These are phyloP conservation scores for Trichoderma pleuroti DNA, from an alignment of 2,329 filamentous ascomycete species.

Conservation along the genomic window DNA sequence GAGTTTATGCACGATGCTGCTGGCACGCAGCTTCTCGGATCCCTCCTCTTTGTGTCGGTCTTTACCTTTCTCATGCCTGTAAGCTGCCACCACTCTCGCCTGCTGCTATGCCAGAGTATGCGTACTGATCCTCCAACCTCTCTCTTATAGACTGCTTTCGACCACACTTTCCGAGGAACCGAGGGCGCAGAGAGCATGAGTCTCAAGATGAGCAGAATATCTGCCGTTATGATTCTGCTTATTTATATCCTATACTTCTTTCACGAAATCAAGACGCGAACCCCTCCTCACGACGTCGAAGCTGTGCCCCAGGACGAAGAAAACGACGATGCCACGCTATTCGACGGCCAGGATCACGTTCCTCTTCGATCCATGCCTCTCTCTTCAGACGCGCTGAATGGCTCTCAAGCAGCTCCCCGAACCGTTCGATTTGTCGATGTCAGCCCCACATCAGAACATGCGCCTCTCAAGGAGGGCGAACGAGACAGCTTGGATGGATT, in stretches of 20 bases:
- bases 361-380: not conserved
- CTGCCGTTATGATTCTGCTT: conserved; percentile 68
- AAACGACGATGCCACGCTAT: not conserved
- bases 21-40: conserved; percentile 36
- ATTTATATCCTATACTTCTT: conserved; percentile 71
- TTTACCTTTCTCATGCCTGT: conserved; percentile 40
- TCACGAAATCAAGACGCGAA: conserved; percentile 68
- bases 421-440: conserved; percentile 34
- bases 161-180: conserved; percentile 52
- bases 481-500: conserved; percentile 17
- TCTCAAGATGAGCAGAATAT: conserved; percentile 71
- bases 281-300: not conserved
- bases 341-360: not conserved
- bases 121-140: not conserved
- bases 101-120: too few species aligned
- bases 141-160: conserved; percentile 39
- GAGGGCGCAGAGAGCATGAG: conserved; percentile 57
- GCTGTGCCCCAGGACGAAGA: conserved; percentile 5
- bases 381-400: not conserved
- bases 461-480: not conserved
- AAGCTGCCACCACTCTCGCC: conserved; percentile 8
- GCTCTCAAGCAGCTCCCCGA: conserved; percentile 20
- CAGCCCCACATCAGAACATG: not conserved
- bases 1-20: conserved; percentile 50
- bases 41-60: conserved; percentile 37